phyloP scores from a whole-genome alignment of 2,329 filamentous ascomycete genomes.

The Phoma herbarum region DNA sequence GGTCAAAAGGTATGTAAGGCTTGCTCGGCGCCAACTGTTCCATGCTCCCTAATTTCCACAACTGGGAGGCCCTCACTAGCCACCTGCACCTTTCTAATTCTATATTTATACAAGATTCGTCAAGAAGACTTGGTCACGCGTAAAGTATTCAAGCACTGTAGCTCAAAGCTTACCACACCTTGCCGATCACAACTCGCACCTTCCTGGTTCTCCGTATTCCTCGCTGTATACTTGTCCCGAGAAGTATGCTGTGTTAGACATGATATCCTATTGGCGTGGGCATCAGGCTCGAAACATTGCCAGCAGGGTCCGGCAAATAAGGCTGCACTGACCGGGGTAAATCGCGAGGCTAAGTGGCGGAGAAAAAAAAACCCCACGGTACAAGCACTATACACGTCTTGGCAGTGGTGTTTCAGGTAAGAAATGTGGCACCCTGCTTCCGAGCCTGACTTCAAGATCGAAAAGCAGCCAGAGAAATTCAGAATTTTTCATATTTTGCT shows the following conservation, averaged over 20 bases:
- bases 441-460: constrained; percentile 6
- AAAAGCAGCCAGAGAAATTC: not conserved
- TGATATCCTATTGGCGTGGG: constrained; percentile 3
- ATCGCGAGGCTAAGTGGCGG: constrained; percentile 40
- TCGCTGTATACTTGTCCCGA: constrained; percentile 19
- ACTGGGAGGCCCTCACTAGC: constrained; percentile 12
- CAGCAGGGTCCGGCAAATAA: constrained; percentile 1
- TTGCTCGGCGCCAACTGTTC: constrained; percentile 33
- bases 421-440: constrained; percentile 4
- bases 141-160: not conserved
- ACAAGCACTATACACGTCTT: constrained; percentile 36
- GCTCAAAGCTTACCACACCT: constrained; percentile 10
- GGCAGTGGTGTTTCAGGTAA: constrained; percentile 24
- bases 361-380: constrained; percentile 25
- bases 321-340: constrained; percentile 22
- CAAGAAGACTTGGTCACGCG: constrained; percentile 8
- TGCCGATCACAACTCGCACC: constrained; percentile 4
- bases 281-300: constrained; percentile 3
- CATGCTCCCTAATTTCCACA: constrained; percentile 33
- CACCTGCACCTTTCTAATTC: not conserved
- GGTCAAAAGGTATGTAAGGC: constrained; percentile 1
- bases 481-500: not conserved
- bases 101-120: constrained; percentile 10
- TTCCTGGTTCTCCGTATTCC: constrained; percentile 8
- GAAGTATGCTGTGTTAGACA: not conserved